Conservation (phyloP, 345 rosid genomes). For the Hirschfeldia incana region DNA sequence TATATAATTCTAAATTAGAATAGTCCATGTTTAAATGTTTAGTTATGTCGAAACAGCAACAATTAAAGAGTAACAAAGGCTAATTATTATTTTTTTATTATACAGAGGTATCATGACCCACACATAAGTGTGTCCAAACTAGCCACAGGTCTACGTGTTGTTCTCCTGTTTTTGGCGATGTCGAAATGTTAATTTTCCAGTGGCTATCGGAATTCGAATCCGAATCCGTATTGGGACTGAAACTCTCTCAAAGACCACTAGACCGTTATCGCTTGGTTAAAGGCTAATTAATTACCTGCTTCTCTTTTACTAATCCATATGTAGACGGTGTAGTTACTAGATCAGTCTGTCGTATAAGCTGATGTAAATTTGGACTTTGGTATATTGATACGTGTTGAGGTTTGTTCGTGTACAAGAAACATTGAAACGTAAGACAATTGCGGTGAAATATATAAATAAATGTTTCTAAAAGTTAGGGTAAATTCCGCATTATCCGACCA, state of each 20-base stretch:
- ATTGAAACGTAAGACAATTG: neutral
- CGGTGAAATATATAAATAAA: neutral
- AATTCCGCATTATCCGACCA: constrained; percentile 13
- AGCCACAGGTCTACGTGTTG: no score
- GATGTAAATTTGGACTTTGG: neutral
- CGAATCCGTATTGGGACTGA: no score
- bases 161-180: no score
- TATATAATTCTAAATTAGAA: no score
- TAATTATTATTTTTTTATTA: no score
- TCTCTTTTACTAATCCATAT: neutral
- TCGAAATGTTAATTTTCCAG: no score
- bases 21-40: no score
- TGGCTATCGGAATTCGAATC: no score
- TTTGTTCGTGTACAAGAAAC: neutral
- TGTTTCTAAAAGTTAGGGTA: neutral
- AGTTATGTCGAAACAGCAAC: neutral
- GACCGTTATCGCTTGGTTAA: no score
- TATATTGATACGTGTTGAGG: neutral
- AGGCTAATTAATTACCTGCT: neutral
- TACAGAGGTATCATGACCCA: no score
- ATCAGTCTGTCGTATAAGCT: neutral
- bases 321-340: neutral
- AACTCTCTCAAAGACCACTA: no score
- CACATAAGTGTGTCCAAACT: no score
- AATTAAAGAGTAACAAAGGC: neutral